Evolutionary conservation across 352 stramenopile genomes (phyloP).

Genomic region (Pythium angustatum): DNA sequence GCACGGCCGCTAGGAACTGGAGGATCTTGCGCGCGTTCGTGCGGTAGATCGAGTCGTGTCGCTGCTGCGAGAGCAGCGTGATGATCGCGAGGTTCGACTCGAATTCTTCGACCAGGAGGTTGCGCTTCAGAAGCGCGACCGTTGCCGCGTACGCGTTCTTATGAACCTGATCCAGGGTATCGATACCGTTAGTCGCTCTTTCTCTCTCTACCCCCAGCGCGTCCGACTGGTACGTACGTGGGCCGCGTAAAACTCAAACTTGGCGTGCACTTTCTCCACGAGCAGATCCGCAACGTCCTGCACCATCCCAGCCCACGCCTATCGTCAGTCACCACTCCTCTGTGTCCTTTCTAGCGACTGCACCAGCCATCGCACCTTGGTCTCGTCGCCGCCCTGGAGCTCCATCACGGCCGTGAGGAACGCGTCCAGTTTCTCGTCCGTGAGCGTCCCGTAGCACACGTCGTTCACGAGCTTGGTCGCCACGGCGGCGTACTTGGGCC

Average conservation of each 20-base stretch:
- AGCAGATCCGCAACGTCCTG: constrained; percentile 79
- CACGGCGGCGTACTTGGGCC: constrained; percentile 52
- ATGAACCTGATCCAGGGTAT: constrained; percentile 63
- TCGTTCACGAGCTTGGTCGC: constrained; percentile 85
- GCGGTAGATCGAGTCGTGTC: constrained; percentile 82
- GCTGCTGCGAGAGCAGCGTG: constrained; percentile 83
- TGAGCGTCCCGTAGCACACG: constrained; percentile 76
- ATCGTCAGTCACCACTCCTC: background rate
- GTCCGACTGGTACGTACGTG: constrained; percentile 48
- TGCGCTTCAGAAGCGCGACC: constrained; percentile 74
- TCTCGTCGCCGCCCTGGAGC: constrained; percentile 63
- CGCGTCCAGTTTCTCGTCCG: constrained; percentile 67
- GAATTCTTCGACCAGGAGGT: constrained; percentile 77
- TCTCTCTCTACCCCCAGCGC: too few relatives aligned
- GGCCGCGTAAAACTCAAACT: constrained; percentile 80
- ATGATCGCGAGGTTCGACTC: constrained; percentile 78
- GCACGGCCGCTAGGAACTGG: constrained; percentile 78
- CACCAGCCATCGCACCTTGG: constrained; percentile 43
- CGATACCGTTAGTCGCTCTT: background rate
- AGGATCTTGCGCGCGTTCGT: constrained; percentile 80
- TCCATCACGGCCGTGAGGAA: constrained; percentile 75
- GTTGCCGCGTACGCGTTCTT: constrained; percentile 72
- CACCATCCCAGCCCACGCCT: too few relatives aligned
- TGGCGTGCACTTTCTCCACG: constrained; percentile 83
- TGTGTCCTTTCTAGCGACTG: background rate